Evolutionary conservation across 306 rosid species (phyloP).

Genomic region (Dryas octopetala): DNA sequence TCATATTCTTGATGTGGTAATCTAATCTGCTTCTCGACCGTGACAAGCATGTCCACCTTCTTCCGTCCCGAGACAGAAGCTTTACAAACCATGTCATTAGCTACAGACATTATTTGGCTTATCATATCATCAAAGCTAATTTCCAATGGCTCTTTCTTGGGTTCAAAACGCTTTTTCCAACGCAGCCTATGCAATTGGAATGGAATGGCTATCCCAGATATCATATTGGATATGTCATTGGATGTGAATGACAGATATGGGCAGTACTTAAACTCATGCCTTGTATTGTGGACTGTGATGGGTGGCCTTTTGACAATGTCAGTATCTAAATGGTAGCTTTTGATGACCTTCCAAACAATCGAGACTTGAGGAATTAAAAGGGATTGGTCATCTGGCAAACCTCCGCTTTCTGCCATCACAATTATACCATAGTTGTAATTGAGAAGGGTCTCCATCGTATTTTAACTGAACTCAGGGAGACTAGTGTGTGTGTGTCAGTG

Average conservation of each 20-base stretch:
- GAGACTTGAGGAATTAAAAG: not conserved
- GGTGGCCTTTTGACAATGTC: not conserved
- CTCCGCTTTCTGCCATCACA: not conserved
- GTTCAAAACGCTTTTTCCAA: not conserved
- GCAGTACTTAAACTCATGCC: too few species aligned
- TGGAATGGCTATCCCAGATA: not conserved
- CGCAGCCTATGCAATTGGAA: not conserved
- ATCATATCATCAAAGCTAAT: conserved; percentile 2
- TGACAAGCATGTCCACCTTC: not conserved
- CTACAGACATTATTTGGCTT: not conserved
- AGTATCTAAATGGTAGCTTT: not conserved
- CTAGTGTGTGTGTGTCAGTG: too few species aligned
- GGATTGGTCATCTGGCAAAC: not conserved
- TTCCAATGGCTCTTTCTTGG: not conserved
- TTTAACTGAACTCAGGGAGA: not conserved
- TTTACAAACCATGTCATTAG: not conserved
- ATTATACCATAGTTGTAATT: not conserved
- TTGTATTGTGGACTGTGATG: not conserved
- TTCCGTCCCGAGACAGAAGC: not conserved
- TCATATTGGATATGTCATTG: not conserved
- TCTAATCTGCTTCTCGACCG: not conserved
- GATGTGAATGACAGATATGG: not conserved
- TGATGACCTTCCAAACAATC: not conserved
- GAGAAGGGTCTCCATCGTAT: not conserved
- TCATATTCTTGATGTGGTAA: not conserved